Conservation (phyloP, 2,329 filamentous ascomycete species). For the Cercospora beticola region DNA sequence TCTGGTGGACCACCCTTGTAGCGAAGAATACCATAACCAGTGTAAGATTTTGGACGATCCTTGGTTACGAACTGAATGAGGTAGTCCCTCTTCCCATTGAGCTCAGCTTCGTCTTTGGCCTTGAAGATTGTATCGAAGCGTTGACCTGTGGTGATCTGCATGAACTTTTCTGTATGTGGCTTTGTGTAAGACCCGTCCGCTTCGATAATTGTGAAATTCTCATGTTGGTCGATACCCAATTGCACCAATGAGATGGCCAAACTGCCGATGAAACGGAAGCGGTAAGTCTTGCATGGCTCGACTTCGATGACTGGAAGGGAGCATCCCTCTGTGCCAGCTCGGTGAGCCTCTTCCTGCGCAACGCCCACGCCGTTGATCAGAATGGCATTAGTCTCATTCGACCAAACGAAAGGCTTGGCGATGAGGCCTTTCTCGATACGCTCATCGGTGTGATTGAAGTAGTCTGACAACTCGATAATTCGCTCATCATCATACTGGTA, state of each 20-base stretch:
- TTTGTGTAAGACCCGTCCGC: slow-evolving; percentile 58
- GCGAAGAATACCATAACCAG: slow-evolving; percentile 52
- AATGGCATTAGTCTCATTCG: slow-evolving; percentile 58
- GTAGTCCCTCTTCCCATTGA: slow-evolving; percentile 43
- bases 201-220: slow-evolving; percentile 58
- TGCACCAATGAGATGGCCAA: slow-evolving; percentile 56
- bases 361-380: slow-evolving; percentile 55
- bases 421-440: slow-evolving; percentile 53
- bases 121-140: slow-evolving; percentile 59
- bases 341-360: slow-evolving; percentile 23
- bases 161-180: slow-evolving; percentile 47
- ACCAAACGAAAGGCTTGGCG: slow-evolving; percentile 55
- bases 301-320: slow-evolving; percentile 54
- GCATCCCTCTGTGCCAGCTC: slow-evolving; percentile 26
- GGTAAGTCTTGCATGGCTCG: slow-evolving; percentile 60
- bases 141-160: slow-evolving; percentile 60
- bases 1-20: slow-evolving; percentile 38
- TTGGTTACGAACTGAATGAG: slow-evolving; percentile 53
- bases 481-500: slow-evolving; percentile 64
- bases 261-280: slow-evolving; percentile 60
- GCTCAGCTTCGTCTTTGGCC: slow-evolving; percentile 52
- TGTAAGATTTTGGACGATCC: slow-evolving; percentile 49
- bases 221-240: slow-evolving; percentile 58
- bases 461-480: slow-evolving; percentile 57
- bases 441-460: slow-evolving; percentile 56